These are phyloP conservation scores for Colletotrichum karsti DNA, from an alignment of 2,329 filamentous ascomycete genomes.

Conservation along the genomic window DNA sequence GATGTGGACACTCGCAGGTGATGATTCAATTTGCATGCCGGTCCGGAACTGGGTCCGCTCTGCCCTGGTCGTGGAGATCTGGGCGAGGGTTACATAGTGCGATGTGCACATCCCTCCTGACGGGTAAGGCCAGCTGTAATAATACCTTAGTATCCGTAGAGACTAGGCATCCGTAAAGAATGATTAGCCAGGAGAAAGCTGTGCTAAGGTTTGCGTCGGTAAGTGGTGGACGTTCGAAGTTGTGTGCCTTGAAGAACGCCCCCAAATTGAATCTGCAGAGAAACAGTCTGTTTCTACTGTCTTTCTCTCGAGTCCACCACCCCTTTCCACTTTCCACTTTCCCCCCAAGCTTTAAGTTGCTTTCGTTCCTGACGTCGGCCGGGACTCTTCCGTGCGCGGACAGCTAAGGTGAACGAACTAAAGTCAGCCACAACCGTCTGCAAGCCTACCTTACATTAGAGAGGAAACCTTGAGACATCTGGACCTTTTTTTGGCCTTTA, in stretches of 20 bases:
- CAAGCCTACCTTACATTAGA: too few relatives aligned
- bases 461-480: neutral
- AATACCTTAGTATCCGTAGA: too few relatives aligned
- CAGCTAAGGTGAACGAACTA: too few relatives aligned
- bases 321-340: too few relatives aligned
- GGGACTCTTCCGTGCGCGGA: neutral
- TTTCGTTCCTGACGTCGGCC: neutral
- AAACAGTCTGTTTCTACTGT: neutral
- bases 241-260: too few relatives aligned
- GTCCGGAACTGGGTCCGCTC: conserved; percentile 5
- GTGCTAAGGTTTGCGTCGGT: too few relatives aligned
- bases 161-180: too few relatives aligned
- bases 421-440: neutral
- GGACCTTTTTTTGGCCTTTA: neutral
- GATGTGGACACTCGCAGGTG: neutral
- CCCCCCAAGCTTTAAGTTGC: neutral
- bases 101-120: neutral
- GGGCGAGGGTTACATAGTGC: neutral
- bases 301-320: too few relatives aligned
- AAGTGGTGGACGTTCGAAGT: too few relatives aligned
- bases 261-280: neutral
- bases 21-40: neutral
- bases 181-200: too few relatives aligned
- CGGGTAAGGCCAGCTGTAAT: neutral
- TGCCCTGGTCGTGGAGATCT: neutral